Evolutionary conservation across 2,329 filamentous ascomycete species (phyloP), one percentile per base, ranked within the genome.

Genomic region (Penicillium freii): DNA sequence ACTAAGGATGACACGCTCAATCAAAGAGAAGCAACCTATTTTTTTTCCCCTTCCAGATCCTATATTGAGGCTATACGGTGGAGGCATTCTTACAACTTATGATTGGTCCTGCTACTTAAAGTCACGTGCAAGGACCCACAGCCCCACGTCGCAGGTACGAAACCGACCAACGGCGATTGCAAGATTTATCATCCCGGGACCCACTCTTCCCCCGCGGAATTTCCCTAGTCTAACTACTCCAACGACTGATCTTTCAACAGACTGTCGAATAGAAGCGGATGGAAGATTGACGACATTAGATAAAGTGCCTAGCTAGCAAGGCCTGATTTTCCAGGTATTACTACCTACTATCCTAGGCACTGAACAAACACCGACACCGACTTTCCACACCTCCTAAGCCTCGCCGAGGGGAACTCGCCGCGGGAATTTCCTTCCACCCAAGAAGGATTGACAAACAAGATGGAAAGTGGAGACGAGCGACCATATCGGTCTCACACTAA

Each of bases 1-100:
- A 86, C 89, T 92, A 93, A 93, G 89, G 90, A 92, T 92, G 90
- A 92, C 89, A 91, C 87, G 86, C 86, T 88, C 81, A 85, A 86
- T 85, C 85, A 88, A 88, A 89, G 87, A 88, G 86, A 87, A 84
- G 82, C 85, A 84, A 82, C 81, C 80, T n/a, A 38, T 9, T 36
- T 36, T 9, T 36, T 36, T 33, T 15, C 1, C 4, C 2, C 11
- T 31, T 13, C 29, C 10, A 17, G 4, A 1, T 21, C 19, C 0
- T 17, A 17, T 33, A 21, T 23, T 33, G 27, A 46, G 29, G 29
- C 5, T 33, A 46, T 29, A 5, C 3, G 34, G 15, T 29, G 25
- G 15, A 13, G 17, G 3, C 8, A 7, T 15, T 21, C 17, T 29
- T 5, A 10, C 11, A 4, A 8, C 4, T 0, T 39, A 1, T 27